Conservation (phyloP, 139 green algal species). For the Monoraphidium neglectum region DNA sequence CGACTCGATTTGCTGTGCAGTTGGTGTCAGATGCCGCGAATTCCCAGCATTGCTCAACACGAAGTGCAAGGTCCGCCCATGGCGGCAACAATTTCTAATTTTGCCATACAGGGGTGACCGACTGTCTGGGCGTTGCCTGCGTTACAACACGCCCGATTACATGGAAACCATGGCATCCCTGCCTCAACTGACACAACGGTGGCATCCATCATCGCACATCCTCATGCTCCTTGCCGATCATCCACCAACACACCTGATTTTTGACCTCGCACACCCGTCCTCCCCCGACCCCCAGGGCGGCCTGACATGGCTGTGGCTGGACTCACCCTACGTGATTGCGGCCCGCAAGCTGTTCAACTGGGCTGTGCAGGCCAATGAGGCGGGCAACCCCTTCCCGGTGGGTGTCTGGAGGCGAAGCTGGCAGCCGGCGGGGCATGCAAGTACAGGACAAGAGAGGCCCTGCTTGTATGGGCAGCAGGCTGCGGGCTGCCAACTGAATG, state of each 20-base stretch:
- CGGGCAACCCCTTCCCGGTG: constrained; percentile 74
- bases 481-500: background rate
- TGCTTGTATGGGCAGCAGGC: background rate
- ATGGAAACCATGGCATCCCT: too few relatives aligned
- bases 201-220: too few relatives aligned
- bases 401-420: constrained; percentile 9
- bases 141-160: too few relatives aligned
- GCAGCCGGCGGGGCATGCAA: background rate
- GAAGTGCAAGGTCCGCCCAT: too few relatives aligned
- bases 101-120: too few relatives aligned
- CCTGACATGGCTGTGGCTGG: constrained; percentile 82
- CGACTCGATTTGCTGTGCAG: too few relatives aligned
- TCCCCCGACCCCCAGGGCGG: constrained; percentile 5
- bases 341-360: constrained; percentile 83
- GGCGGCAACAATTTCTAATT: too few relatives aligned
- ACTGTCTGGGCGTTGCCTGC: too few relatives aligned
- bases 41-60: too few relatives aligned
- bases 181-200: too few relatives aligned
- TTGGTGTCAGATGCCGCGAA: too few relatives aligned
- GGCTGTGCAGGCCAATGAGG: constrained; percentile 74
- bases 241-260: background rate
- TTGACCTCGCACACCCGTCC: background rate
- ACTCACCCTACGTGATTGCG: constrained; percentile 79
- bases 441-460: background rate
- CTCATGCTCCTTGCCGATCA: too few relatives aligned